These are phyloP conservation scores for Pleurotus djamor DNA, from an alignment of 768 basidiomycete species.

Conservation along the genomic window DNA sequence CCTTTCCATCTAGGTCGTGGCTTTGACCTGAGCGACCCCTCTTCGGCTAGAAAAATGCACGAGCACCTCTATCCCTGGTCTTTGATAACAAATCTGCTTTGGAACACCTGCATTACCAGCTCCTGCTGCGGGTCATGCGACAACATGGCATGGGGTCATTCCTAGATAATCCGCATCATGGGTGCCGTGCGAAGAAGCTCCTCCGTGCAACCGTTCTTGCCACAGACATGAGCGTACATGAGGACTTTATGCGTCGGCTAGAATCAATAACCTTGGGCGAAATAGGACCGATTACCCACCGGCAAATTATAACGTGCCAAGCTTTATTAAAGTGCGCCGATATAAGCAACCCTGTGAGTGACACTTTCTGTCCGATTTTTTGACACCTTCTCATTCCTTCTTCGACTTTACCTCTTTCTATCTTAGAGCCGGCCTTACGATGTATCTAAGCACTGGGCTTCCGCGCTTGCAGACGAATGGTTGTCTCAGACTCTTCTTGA, in stretches of 20 bases:
- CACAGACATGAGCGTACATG: conserved; percentile 94
- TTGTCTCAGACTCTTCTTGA: conserved; percentile 86
- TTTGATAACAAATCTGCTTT: conserved; percentile 90
- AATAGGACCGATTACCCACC: conserved; percentile 28
- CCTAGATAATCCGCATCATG: conserved; percentile 52
- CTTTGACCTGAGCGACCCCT: conserved; percentile 4
- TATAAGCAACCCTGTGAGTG: conserved; percentile 94
- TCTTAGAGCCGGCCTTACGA: conserved; percentile 83
- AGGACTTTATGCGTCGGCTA: conserved; percentile 76
- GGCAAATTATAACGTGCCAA: conserved; percentile 79
- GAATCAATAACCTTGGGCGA: conserved; percentile 41
- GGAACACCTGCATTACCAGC: conserved; percentile 87
- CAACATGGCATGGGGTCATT: conserved; percentile 72
- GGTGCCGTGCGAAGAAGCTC: conserved; percentile 60
- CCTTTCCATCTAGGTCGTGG: background rate
- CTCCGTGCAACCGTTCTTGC: conserved; percentile 84
- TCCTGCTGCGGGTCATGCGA: conserved; percentile 79
- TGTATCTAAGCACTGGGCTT: conserved; percentile 93
- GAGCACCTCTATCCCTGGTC: conserved; percentile 82
- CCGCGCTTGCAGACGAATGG: conserved; percentile 90
- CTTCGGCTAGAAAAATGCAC: conserved; percentile 80
- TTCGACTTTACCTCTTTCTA: background rate
- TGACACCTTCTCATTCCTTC: background rate
- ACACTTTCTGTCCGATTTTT: background rate
- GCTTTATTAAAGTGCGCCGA: conserved; percentile 96